A percentile compares a stretch with the other conserved stretches of the same genome.
phyloP scores from a whole-genome alignment of 768 basidiomycete genomes.

The Leucocoprinus sp. region DNA sequence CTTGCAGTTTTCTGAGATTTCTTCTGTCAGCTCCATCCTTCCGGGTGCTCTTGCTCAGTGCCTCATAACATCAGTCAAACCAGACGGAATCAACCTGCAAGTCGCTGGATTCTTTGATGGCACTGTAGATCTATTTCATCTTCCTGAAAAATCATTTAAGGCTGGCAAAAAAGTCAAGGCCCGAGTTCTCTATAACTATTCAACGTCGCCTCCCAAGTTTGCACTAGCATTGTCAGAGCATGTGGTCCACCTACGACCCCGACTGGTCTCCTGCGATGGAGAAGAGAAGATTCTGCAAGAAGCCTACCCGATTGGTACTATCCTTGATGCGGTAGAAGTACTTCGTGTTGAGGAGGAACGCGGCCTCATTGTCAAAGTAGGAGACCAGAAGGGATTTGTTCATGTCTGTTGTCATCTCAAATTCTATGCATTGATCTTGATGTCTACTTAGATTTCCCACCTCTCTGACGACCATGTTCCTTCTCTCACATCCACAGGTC shows the following conservation, averaged over 20 bases:
- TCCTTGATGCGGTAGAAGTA: conserved; percentile 68
- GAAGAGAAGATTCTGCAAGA: conserved; percentile 31
- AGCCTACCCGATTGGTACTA: conserved; percentile 65
- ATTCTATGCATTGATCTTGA: conserved; percentile 8
- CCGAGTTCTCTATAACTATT: conserved; percentile 75
- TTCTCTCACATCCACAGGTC: conserved; percentile 65
- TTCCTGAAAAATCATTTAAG: conserved; percentile 46
- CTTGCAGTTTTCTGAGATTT: conserved; percentile 64
- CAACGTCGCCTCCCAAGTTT: conserved; percentile 72
- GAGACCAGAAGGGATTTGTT: conserved; percentile 68
- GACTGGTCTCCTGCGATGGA: conserved; percentile 22
- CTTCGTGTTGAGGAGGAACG: conserved; percentile 70
- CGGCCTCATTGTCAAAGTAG: conserved; percentile 66
- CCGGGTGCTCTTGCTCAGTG: conserved; percentile 81
- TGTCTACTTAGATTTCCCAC: conserved; percentile 72
- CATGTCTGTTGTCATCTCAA: conserved; percentile 52
- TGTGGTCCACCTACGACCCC: conserved; percentile 46
- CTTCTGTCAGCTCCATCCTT: conserved; percentile 71
- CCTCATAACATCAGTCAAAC: conserved; percentile 67
- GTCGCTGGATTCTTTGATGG: conserved; percentile 89
- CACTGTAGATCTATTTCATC: conserved; percentile 77
- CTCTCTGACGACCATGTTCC: conserved; percentile 86
- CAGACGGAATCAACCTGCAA: conserved; percentile 78
- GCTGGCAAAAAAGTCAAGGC: conserved; percentile 75
- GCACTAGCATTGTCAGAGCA: conserved; percentile 73